These are phyloP conservation scores for Coemansia sp. DNA, from an alignment of 371 early-diverging fungal genomes.

Conservation along the genomic window DNA sequence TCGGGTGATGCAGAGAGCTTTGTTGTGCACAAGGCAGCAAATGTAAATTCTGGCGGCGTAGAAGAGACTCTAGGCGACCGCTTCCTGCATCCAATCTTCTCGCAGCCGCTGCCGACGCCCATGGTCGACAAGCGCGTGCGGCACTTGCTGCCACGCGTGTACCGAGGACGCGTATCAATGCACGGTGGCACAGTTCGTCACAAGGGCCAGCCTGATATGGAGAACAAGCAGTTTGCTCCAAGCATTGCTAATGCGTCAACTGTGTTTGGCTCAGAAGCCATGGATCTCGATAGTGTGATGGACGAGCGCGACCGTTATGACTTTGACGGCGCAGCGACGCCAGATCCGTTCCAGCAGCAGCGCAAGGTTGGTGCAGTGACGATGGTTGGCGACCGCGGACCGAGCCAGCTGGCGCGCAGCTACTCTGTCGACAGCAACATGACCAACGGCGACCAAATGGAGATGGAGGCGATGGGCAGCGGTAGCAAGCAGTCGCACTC, in stretches of 20 bases:
- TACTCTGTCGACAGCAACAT: slow-evolving; percentile 42
- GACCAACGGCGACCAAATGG: slow-evolving; percentile 23
- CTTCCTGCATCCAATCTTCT: slow-evolving; percentile 60
- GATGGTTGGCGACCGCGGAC: slow-evolving; percentile 4
- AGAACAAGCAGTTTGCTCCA: slow-evolving; percentile 5
- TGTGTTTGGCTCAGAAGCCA: slow-evolving; percentile 29
- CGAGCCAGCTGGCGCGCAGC: slow-evolving; percentile 27
- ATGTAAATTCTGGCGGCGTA: background rate
- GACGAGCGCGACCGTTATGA: slow-evolving; percentile 48
- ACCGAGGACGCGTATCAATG: slow-evolving; percentile 46
- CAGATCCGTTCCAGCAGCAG: slow-evolving; percentile 15
- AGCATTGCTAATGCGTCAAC: slow-evolving; percentile 38
- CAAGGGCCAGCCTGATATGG: background rate
- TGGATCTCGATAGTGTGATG: slow-evolving; percentile 42
- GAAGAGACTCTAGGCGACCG: slow-evolving; percentile 53
- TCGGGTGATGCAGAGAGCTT: slow-evolving; percentile 16
- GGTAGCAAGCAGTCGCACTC: background rate
- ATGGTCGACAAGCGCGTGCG: slow-evolving; percentile 60
- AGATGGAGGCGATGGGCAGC: slow-evolving; percentile 25
- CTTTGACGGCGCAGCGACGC: slow-evolving; percentile 46
- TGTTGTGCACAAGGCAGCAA: slow-evolving; percentile 13
- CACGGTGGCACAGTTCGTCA: background rate
- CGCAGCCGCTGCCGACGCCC: slow-evolving; percentile 57
- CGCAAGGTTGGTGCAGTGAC: background rate
- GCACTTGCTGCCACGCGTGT: slow-evolving; percentile 57